phyloP scores from a whole-genome alignment of 176 grass and related monocot genomes.

The Juncus effusus region DNA sequence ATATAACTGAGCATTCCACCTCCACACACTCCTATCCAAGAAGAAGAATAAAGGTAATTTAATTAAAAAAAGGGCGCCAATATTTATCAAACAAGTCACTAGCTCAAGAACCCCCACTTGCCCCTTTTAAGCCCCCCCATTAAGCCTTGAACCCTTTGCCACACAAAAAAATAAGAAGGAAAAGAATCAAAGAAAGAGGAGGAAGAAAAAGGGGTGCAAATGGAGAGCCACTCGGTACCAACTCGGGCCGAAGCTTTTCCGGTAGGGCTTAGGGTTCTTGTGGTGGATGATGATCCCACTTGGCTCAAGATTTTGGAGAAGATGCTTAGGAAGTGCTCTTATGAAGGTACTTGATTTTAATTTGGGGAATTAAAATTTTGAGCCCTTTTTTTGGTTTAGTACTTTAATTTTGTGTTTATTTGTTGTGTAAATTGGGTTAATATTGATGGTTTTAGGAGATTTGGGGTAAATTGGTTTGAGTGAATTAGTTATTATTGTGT shows the following conservation, averaged over 20 bases:
- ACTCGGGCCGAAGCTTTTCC: conserved; percentile 70
- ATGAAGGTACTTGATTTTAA: conserved; percentile 52
- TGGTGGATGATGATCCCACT: conserved; percentile 94
- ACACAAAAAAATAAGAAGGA: neutral
- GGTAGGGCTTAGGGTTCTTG: conserved; percentile 85
- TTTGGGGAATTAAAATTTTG: conserved; percentile 38
- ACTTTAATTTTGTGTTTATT: conserved; percentile 11
- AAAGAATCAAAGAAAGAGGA: conserved; percentile 19
- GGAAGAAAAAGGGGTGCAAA: neutral
- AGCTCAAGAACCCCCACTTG: conserved; percentile 33
- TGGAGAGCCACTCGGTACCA: conserved; percentile 39
- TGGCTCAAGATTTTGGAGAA: conserved; percentile 99
- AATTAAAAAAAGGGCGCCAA: conserved; percentile 44
- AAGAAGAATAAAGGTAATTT: conserved; percentile 28
- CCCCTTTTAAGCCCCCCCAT: conserved; percentile 29
- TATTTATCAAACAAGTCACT: conserved; percentile 49
- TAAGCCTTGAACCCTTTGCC: conserved; percentile 8
- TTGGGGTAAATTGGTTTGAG: neutral
- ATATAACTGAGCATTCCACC: neutral
- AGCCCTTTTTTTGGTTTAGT: conserved; percentile 17
- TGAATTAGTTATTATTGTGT: neutral
- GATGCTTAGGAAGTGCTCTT: conserved; percentile 99
- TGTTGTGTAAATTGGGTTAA: conserved; percentile 1
- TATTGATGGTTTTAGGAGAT: neutral
- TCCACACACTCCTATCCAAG: conserved; percentile 7